Evolutionary conservation across 148 eudicot species (phyloP), one percentile per base, ranked within the genome.

Genomic region (Selenicereus undatus): DNA sequence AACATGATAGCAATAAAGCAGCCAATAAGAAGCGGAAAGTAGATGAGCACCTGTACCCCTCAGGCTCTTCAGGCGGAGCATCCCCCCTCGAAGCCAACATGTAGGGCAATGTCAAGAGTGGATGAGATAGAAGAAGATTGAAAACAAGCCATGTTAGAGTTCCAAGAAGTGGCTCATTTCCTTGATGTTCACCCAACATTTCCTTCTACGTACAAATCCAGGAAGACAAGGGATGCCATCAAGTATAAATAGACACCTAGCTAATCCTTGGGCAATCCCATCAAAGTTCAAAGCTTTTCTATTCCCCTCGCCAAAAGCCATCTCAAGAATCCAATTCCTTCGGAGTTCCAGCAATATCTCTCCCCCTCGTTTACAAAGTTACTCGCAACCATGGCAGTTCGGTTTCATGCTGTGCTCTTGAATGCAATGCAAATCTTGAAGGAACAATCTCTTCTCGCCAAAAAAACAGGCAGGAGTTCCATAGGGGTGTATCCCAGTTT

Each of bases 401-500:
- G 56, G 10, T 36, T 77, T 6, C 56, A 7, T 4, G 56, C 80
- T 24, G 12, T 65, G 42, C 50, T 77, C 36, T 77, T 72, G 12
- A 77, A 77, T 26, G n/a, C 80, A 36, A 77, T 42, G 71, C 80
- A 77, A 29, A 64, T 77, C 14, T 22, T 77, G 54, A 77, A 77
- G 72, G 54, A 62, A 42, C 72, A 62, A 14, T 22, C 80, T 13
- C 71, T 64, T 18, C 17, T 62, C 18, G 54, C 42, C 80, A 77
- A 77, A 65, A 26, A 43, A 16, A 56, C n/a, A 43, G 50, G 18
- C 5, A 65, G 32, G 22, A 39, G 56, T 77, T 77, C 83, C 76
- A 4, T 76, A 81, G 71, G 83, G 83, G 10, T 39, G 69, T 72
- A 58, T 81, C 36, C 83, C 81, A 17, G 80, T 82, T 24, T 72